Conservation (phyloP, 177 flowering plant species). For the Telopea speciosissima region DNA sequence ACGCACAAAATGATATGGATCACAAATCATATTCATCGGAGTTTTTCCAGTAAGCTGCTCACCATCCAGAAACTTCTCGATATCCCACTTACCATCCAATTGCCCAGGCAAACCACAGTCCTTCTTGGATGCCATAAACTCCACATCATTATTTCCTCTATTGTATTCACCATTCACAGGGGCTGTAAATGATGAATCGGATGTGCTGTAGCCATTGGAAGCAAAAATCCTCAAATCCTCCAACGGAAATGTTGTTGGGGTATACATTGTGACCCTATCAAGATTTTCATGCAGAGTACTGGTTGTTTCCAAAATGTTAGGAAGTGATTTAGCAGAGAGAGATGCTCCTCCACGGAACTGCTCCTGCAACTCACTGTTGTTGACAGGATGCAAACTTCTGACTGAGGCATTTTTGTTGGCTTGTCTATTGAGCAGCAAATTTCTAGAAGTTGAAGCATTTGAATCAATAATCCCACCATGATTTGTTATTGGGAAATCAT, state of each 20-base stretch:
- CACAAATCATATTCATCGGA: constrained; percentile 16
- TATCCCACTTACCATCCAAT: constrained; percentile 27
- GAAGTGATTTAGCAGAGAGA: constrained; percentile 29
- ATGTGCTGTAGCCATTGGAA: constrained; percentile 21
- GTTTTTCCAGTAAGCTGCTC: constrained; percentile 20
- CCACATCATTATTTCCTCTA: constrained; percentile 19
- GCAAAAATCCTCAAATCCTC: constrained; percentile 21
- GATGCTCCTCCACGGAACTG: constrained; percentile 27
- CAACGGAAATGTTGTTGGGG: constrained; percentile 23
- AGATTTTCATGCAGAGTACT: constrained; percentile 30
- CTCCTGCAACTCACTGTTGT: constrained; percentile 20
- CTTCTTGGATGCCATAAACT: constrained; percentile 4
- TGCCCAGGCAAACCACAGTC: background rate
- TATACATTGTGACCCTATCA: constrained; percentile 17
- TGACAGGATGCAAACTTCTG: constrained; percentile 10
- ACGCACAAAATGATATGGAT: constrained; percentile 20
- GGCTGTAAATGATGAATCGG: constrained; percentile 21
- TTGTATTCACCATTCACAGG: constrained; percentile 21
- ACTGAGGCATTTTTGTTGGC: constrained; percentile 13
- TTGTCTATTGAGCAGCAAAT: constrained; percentile 11
- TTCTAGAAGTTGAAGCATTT: constrained; percentile 14
- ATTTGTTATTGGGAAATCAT: constrained; percentile 2
- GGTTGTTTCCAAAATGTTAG: constrained; percentile 29
- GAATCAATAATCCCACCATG: constrained; percentile 17
- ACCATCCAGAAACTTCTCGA: constrained; percentile 16